Base-by-base conservation (phyloP, 2,329 filamentous ascomycete genomes). In the Malbranchea zuffiana region DNA sequence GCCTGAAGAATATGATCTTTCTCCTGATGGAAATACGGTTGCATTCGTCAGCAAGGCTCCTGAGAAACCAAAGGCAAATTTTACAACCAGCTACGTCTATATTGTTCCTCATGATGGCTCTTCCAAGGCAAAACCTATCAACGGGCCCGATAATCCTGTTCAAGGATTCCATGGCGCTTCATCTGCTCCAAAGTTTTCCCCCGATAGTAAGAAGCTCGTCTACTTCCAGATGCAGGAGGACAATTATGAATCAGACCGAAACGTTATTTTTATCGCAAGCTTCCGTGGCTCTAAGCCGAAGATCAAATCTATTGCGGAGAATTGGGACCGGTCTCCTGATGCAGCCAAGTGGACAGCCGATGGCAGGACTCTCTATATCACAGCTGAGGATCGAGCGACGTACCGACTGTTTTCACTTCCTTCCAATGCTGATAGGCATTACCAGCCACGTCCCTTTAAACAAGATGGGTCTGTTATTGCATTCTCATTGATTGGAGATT, bases 11-110 rank as follows among this genome's bases (percentile, higher is more conserved):
- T 94, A 87, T 50, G 84, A 92, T 50, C 72, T 65, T 33, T 62
- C 61, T 2, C 49, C 59, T 1, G 52, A 64, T 30, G 62, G 62
- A 13, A 51, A 55, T 23, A 56, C 50, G 47, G 60, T 63, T 30
- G 54, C 55, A 4, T 64, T 60, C 48, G 54, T 61, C 48, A 63
- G 59, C 50, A 64, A 63, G 45, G 60, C 60, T 1, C 56, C 61
- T 7, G 58, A 65, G 21, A 39, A 62, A 15, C 59, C 61, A 6
- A 50, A 55, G 21, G 56, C 60, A 23, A 71, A 81, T 39, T 75
- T 82, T 56, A 93, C 85, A 4, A 88, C 87, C 51, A 80, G 80
- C 0, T 82, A 90, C 51, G 71, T 92, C 20, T 93, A 90, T 58
- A 74, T 79, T 31, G 71, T 82, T 3, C 71, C 77, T 0, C 63